A percentile compares a stretch with the other conserved stretches of the same genome.
Conservation (phyloP, 495 filamentous ascomycete genomes). For the Lasiosphaeria hispida region DNA sequence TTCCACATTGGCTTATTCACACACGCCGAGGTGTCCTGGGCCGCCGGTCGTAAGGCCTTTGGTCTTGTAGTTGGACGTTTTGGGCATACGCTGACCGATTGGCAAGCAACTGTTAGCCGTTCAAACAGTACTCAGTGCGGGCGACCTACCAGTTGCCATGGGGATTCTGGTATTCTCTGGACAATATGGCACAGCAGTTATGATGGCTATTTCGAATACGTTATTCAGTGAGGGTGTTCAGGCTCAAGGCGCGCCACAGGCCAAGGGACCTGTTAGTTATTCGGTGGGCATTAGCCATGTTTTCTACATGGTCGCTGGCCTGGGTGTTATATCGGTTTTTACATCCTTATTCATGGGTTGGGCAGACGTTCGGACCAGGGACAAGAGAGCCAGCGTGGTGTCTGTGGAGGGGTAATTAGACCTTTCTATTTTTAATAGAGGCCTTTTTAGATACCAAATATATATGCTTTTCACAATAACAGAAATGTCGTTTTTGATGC, state of each 20-base stretch:
- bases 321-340: conserved; percentile 14
- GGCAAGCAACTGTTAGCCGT: conserved; percentile 50
- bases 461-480: too few relatives aligned
- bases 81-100: background rate
- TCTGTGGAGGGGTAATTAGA: too few relatives aligned
- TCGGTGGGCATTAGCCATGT: conserved; percentile 30
- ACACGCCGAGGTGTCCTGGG: too few relatives aligned
- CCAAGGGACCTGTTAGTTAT: conserved; percentile 42
- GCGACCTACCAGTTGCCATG: conserved; percentile 58
- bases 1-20: too few relatives aligned
- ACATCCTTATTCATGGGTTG: conserved; percentile 24
- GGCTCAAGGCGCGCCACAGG: conserved; percentile 21
- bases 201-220: conserved; percentile 55
- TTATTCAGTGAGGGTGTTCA: conserved; percentile 57
- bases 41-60: too few relatives aligned
- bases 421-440: too few relatives aligned
- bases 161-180: conserved; percentile 62
- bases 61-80: background rate
- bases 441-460: too few relatives aligned
- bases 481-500: too few relatives aligned
- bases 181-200: conserved; percentile 59
- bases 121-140: conserved; percentile 43
- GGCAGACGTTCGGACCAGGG: conserved; percentile 22
- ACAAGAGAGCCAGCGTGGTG: conserved; percentile 10
- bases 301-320: conserved; percentile 17